Evolutionary conservation across 148 eudicot genomes (phyloP).

Genomic region (Rhododendron ovatum): DNA sequence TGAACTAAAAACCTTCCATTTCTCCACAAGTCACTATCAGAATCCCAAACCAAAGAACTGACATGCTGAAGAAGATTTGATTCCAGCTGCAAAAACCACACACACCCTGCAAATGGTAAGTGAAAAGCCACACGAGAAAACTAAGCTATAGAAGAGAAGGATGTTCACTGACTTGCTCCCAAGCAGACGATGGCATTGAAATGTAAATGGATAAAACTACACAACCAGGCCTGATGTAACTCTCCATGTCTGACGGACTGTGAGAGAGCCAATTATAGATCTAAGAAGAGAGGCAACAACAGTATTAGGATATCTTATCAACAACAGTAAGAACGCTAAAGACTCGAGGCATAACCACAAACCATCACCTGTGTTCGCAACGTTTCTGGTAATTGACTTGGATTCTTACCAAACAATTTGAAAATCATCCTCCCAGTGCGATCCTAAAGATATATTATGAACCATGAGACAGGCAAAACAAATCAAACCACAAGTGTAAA

Average conservation of each 20-base stretch:
- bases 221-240: constrained; percentile 94
- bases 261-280: constrained; percentile 72
- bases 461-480: background rate
- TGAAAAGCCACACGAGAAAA: constrained; percentile 5
- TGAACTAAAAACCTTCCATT: constrained; percentile 63
- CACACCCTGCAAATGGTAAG: constrained; percentile 5
- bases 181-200: constrained; percentile 61
- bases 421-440: constrained; percentile 78
- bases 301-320: background rate
- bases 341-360: background rate
- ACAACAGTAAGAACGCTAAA: constrained; percentile 1
- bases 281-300: constrained; percentile 33
- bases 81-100: constrained; percentile 56
- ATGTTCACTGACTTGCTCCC: constrained; percentile 57
- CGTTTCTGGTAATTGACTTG: constrained; percentile 71
- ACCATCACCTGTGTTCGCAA: constrained; percentile 66
- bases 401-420: constrained; percentile 88
- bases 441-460: constrained; percentile 31
- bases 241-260: constrained; percentile 89
- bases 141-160: background rate
- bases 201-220: constrained; percentile 64
- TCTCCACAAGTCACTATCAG: constrained; percentile 62
- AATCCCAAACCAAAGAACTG: constrained; percentile 39
- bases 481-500: background rate
- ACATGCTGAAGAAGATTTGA: constrained; percentile 43